Conservation (phyloP, 2,329 filamentous ascomycete species). For the Penicillium sumatraense region DNA sequence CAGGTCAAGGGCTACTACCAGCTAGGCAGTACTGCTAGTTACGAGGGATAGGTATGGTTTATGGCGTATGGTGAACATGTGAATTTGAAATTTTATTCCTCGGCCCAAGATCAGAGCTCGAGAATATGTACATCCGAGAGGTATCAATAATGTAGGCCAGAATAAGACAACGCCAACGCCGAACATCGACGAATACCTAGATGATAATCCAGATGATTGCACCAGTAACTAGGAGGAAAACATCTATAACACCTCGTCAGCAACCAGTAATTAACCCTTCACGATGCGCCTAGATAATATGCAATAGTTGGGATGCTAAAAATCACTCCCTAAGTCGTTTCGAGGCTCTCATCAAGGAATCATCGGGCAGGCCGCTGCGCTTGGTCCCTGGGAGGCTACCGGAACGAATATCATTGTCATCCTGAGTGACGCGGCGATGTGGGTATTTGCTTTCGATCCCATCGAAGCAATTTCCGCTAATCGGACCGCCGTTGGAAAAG, state of each 20-base stretch:
- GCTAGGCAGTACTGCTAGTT: neutral
- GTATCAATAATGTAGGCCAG: constrained; percentile 6
- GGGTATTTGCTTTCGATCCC: constrained; percentile 88
- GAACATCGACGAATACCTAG: neutral
- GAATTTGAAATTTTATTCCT: neutral
- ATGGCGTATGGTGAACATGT: neutral
- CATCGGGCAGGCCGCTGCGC: constrained; percentile 81
- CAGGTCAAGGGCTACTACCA: too few species aligned
- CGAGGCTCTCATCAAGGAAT: constrained; percentile 65
- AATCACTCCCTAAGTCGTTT: constrained; percentile 59
- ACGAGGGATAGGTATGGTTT: neutral
- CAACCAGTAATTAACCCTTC: neutral
- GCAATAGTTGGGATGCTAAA: neutral
- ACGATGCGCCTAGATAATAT: neutral
- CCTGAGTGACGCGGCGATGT: constrained; percentile 84
- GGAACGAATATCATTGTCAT: constrained; percentile 94
- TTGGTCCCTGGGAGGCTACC: constrained; percentile 90
- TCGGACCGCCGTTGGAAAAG: constrained; percentile 71
- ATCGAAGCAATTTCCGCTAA: constrained; percentile 86
- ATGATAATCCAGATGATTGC: neutral
- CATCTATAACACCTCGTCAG: neutral
- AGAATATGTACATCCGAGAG: constrained; percentile 10
- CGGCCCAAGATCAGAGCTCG: neutral
- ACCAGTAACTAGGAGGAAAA: neutral
- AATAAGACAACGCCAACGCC: constrained; percentile 6